Evolutionary conservation across 2,329 filamentous ascomycete genomes (phyloP), one percentile per base, ranked within the genome.

Genomic region (Magnaporthiopsis rhizophila): DNA sequence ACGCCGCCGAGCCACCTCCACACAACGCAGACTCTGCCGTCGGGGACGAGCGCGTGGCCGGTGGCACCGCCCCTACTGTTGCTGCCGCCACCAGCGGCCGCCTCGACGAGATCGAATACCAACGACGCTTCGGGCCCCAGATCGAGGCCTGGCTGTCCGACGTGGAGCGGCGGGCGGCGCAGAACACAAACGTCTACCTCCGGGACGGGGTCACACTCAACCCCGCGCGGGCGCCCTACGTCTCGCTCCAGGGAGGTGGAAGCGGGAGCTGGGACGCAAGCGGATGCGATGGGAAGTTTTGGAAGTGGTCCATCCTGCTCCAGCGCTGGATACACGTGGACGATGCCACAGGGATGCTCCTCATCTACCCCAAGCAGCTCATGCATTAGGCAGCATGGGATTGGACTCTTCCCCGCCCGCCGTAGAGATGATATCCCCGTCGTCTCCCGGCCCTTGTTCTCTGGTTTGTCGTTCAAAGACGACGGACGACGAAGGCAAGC

Each of bases 271-370:
- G 18, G 21, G n/a, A 5, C 5, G 18, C 18, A 3, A 9, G 3
- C 21, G 45, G 7, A 21, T n/a, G 13, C 36, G 57, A 58, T 5
- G 28, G 28, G 6, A 26, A 26, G 12, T 58, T 58, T 6, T 58
- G 57, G 57, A 30, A 15, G 13, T 58, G 57, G 57, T 30, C 57
- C 3, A 18, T 58, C 6, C 57, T 58, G 3, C 8, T 58, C 3
- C 57, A 58, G 24, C 57, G 57, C 24, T 58, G 57, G 57, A 58
- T 58, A 2, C 57, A 58, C 57, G 57, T 30, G 28, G 57, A 58
- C 24, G 4, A 5, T 1, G 57, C 24, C 18, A 13, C 21, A 6
- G 57, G 24, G 5, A 28, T 30, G 2, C 28, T 58, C 7, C 57
- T 26, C 12, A 26, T 58, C 13, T 32, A 15, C 24, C 57, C 57